phyloP scores from a whole-genome alignment of 2,329 filamentous ascomycete genomes.

The Phialocephala sp. region DNA sequence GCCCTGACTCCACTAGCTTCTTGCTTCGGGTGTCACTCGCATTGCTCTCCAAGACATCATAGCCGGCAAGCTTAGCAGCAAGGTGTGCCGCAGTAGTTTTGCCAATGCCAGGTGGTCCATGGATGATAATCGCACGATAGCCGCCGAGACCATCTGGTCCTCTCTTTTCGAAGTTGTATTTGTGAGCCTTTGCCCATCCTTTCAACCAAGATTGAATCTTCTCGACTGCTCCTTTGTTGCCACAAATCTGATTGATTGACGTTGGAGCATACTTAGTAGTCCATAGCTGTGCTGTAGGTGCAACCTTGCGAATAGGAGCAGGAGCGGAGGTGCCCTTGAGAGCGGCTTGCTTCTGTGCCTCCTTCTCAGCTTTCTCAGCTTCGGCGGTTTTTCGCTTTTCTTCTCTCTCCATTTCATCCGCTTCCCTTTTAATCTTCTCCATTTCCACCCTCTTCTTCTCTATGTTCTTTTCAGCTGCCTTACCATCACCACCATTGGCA shows the following conservation, averaged over 20 bases:
- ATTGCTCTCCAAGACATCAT: constrained; percentile 92
- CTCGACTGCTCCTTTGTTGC: constrained; percentile 90
- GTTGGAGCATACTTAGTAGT: constrained; percentile 95
- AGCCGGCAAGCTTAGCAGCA: constrained; percentile 89
- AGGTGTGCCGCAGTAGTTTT: constrained; percentile 98
- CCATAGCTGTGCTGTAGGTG: constrained; percentile 71
- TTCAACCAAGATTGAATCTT: constrained; percentile 88
- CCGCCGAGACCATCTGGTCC: constrained; percentile 85
- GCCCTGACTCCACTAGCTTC: constrained; percentile 85
- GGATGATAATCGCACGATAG: constrained; percentile 90
- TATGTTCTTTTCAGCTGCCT: constrained; percentile 83
- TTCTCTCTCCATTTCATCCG: constrained; percentile 83
- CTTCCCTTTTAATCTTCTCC: constrained; percentile 79
- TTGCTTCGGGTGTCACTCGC: constrained; percentile 96
- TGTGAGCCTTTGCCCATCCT: constrained; percentile 79
- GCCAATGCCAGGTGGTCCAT: constrained; percentile 93
- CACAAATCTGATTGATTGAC: constrained; percentile 85
- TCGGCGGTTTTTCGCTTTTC: constrained; percentile 66
- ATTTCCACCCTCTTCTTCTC: constrained; percentile 87
- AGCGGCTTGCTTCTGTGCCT: constrained; percentile 38
- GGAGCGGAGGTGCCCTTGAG: constrained; percentile 47
- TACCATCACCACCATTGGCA: constrained; percentile 84
- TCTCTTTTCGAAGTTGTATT: constrained; percentile 79
- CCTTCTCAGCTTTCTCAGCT: constrained; percentile 56
- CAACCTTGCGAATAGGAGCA: constrained; percentile 48